Evolutionary conservation across 2,329 filamentous ascomycete genomes (phyloP).

Genomic region (Botrytis tulipae): DNA sequence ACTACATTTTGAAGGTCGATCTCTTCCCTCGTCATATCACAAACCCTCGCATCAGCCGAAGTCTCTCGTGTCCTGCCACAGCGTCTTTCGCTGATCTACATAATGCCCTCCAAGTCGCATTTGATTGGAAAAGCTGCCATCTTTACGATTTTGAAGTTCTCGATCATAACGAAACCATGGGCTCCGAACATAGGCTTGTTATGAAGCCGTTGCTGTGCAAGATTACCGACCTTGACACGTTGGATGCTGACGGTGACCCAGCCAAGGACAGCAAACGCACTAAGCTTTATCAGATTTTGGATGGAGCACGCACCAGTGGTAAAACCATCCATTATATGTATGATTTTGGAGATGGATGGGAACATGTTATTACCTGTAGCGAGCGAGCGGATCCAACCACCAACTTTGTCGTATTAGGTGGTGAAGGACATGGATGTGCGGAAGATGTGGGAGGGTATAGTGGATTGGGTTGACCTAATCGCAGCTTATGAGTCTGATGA

Average conservation of each 20-base stretch:
- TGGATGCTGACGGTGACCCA: neutral
- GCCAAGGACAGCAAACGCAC: neutral
- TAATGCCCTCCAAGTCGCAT: conserved; percentile 19
- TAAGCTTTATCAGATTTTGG: neutral
- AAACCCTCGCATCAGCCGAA: conserved; percentile 22
- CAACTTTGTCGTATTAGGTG: neutral
- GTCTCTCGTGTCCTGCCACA: conserved; percentile 22
- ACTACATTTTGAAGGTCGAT: conserved; percentile 23
- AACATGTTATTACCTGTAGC: neutral
- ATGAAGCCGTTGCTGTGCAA: neutral
- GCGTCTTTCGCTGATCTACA: conserved; percentile 23
- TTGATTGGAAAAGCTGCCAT: conserved; percentile 16
- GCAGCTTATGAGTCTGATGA: neutral
- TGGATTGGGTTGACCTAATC: neutral
- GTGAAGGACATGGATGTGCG: conserved; percentile 1
- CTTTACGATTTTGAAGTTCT: conserved; percentile 18
- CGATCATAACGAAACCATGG: neutral
- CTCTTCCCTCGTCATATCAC: conserved; percentile 20
- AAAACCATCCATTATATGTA: neutral
- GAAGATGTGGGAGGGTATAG: neutral
- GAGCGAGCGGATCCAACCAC: neutral
- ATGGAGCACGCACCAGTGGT: neutral
- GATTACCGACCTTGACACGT: neutral
- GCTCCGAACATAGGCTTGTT: neutral
- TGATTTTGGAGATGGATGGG: neutral